Evolutionary conservation across 1,284 basidiomycete genomes (phyloP).

Genomic region (Dichomitus squalens): DNA sequence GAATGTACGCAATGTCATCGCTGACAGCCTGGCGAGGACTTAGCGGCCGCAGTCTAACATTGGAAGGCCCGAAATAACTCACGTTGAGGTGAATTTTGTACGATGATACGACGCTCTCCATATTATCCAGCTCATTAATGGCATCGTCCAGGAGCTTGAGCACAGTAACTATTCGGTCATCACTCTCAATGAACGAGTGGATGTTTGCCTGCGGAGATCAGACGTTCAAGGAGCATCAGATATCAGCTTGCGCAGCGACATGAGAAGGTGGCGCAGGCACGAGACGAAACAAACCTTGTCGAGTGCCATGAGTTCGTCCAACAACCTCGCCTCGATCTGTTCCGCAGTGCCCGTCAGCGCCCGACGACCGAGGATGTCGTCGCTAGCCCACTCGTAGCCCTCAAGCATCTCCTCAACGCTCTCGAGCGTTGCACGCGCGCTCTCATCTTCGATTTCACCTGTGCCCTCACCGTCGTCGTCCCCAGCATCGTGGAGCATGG

Average conservation of each 20-base stretch:
- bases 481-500: constrained; percentile 32
- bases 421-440: constrained; percentile 78
- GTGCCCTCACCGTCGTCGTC: constrained; percentile 44
- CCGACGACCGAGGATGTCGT: constrained; percentile 64
- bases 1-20: constrained; percentile 95
- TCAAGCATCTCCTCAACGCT: constrained; percentile 99
- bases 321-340: constrained; percentile 82
- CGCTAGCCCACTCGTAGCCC: constrained; percentile 93
- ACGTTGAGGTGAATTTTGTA: constrained; percentile 96
- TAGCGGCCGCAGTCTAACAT: no score
- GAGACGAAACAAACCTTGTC: constrained; percentile 78
- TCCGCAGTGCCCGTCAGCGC: constrained; percentile 77
- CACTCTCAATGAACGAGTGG: constrained; percentile 95
- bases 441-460: constrained; percentile 72
- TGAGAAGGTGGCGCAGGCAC: not conserved
- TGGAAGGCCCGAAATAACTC: no score
- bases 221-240: not conserved
- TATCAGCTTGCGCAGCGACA: not conserved
- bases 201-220: constrained; percentile 84
- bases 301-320: constrained; percentile 87
- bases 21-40: constrained; percentile 71
- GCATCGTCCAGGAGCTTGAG: constrained; percentile 89
- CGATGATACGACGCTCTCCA: constrained; percentile 84
- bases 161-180: constrained; percentile 85
- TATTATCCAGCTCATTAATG: constrained; percentile 81